Base-by-base conservation (phyloP, 768 basidiomycete species). In the Trametes cingulata region DNA sequence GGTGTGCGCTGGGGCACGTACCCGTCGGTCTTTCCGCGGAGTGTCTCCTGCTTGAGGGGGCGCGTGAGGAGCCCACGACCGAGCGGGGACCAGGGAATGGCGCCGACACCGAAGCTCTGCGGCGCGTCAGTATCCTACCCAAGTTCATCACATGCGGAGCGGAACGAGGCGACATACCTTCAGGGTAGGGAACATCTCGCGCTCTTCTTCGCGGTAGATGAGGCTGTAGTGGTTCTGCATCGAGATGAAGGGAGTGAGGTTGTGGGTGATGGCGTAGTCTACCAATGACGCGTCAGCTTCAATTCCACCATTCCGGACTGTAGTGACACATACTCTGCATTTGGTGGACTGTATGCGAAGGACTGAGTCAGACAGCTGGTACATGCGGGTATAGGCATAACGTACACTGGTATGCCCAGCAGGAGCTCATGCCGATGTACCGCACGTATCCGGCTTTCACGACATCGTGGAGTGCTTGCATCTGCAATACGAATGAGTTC, bases 161-260 rank as follows among this genome's bases (percentile, higher is more conserved):
- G 29, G 29, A 33, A 33, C 10, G 29, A 33, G 29, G 29, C 29
- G n/a, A n/a, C n/a, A n/a, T n/a, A 75, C 73, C 66, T 74, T 71
- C 42, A 80, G 70, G 3, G 74, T 74, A 0, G 85, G 85, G 64
- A 84, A 79, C 80, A 83, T 82, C 66, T 82, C 82, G 25, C 78
- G 76, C 65, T 84, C 85, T 66, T 87, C 85, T 67, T 86, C 85
- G 45, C 85, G 79, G 64, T 86, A 86, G 36, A 83, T 51, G 12
- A 83, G 73, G 60, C 70, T 80, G 68, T 86, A 80, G 65, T 82
- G 80, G 69, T 86, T 83, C 70, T 86, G 84, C 85, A 87, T 85
- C 14, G 81, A 80, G 72, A 85, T 80, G 72, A 86, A 86, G 2
- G 79, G 80, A 7, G 81, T 83, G 36, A 75, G 66, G 19, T 70